Evolutionary conservation across 306 rosid genomes (phyloP), one percentile per base, ranked within the genome.

Genomic region (Cucumis cinereus): DNA sequence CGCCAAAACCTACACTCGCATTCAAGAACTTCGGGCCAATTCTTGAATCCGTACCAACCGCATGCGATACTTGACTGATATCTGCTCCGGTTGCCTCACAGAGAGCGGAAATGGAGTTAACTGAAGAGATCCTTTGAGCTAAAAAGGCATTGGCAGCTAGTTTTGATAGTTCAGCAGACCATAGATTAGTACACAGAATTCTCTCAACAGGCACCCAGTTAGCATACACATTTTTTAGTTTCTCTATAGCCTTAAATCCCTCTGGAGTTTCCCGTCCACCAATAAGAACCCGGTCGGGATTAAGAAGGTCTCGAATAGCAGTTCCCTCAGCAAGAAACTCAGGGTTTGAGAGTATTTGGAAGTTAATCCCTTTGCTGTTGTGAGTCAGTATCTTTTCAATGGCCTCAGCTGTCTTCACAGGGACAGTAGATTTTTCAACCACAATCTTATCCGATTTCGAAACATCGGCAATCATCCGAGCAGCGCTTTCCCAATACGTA

Each of bases 291-390:
- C 98, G 77, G 35, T 92, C 95, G 0, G 98, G 98, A 11, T 84
- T 78, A 30, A 84, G 85, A 36, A 92, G 81, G 60, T 92, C 98
- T 35, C 75, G 43, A 14, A 92, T 88, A 7, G 98, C 98, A 33
- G 98, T 92, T 55, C 98, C 98, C 86, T 92, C 98, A 10, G 98
- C 98, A 66, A 92, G 96, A 77, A 92, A 92, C 71, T 92, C 98
- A 0, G 98, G 98, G 81, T 92, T 92, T 24, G 98, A 92, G 77
- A 92, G 90, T 71, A 92, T 92, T 59, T 88, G 88, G 84, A 92
- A 89, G 79, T 89, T 92, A 85, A 92, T 92, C 16, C 96, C 96
- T 73, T 89, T 89, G 86, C 94, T 89, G 58, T 92, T 92, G 84
- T 92, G 98, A 50, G 92, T 83, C 76, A 92, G 81, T 78, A 92